Conservation (phyloP, 805 yeast genomes). For the Cyberlindnera mrakii region DNA sequence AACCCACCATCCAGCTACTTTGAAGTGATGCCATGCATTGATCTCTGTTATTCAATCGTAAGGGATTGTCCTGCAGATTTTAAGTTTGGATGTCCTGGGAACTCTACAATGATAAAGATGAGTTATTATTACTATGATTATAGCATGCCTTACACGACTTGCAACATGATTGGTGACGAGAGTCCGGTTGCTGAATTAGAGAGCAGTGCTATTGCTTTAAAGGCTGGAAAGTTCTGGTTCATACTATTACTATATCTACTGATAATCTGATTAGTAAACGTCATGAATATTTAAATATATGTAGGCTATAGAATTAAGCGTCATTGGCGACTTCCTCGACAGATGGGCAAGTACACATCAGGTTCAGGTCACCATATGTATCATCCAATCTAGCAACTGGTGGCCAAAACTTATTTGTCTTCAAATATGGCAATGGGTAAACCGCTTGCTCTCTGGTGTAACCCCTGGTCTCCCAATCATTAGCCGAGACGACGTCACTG, state of each 20-base stretch:
- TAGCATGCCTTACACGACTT: slow-evolving; percentile 25
- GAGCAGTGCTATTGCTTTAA: too few species aligned
- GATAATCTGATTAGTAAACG: too few species aligned
- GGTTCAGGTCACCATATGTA: slow-evolving; percentile 87
- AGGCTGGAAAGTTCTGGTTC: too few species aligned
- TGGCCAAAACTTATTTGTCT: slow-evolving; percentile 87
- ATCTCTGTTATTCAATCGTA: slow-evolving; percentile 71
- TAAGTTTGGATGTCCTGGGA: slow-evolving; percentile 66
- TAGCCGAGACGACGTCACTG: slow-evolving; percentile 61
- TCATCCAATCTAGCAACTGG: slow-evolving; percentile 90
- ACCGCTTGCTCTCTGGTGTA: slow-evolving; percentile 93
- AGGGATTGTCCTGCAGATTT: slow-evolving; percentile 79
- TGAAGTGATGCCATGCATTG: slow-evolving; percentile 83
- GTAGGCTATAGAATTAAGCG: not conserved
- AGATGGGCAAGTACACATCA: slow-evolving; percentile 89
- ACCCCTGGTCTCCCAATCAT: slow-evolving; percentile 80
- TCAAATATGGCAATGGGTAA: slow-evolving; percentile 75
- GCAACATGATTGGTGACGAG: slow-evolving; percentile 34
- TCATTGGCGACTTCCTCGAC: slow-evolving; percentile 62
- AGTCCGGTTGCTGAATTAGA: not conserved
- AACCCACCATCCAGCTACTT: slow-evolving; percentile 54
- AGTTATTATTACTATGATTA: slow-evolving; percentile 26
- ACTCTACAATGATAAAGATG: slow-evolving; percentile 14
- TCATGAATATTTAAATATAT: not conserved
- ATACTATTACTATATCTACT: too few species aligned